Conservation (phyloP, 2,329 filamentous ascomycete genomes). For the Tolypocladium amazonense region DNA sequence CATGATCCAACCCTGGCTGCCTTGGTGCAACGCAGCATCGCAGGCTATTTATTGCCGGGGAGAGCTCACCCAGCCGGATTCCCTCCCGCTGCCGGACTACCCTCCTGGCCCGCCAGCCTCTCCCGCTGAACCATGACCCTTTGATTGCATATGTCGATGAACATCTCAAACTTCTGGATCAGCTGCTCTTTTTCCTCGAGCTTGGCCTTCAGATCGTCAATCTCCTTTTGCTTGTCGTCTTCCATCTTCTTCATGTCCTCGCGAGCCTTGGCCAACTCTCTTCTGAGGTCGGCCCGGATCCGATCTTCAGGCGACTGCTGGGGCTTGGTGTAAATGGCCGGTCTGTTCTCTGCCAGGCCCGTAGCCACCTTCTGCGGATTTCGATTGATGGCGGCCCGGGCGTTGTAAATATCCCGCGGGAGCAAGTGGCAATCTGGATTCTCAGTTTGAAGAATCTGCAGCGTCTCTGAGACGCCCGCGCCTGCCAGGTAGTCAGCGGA, state of each 20-base stretch:
- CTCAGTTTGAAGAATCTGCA: constrained; percentile 53
- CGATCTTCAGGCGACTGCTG: constrained; percentile 52
- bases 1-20: background rate
- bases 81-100: constrained; percentile 12
- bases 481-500: constrained; percentile 27
- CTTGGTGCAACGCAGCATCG: background rate
- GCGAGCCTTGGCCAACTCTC: constrained; percentile 46
- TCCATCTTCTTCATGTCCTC: constrained; percentile 45
- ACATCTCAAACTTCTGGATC: constrained; percentile 56
- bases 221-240: constrained; percentile 45
- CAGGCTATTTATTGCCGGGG: background rate
- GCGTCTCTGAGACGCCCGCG: constrained; percentile 53
- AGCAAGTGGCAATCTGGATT: constrained; percentile 54
- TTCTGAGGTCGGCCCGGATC: constrained; percentile 49
- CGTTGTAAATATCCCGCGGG: constrained; percentile 57
- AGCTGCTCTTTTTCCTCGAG: constrained; percentile 53
- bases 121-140: constrained; percentile 54
- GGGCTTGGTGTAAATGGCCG: constrained; percentile 57
- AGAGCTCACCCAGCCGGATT: constrained; percentile 12
- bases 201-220: constrained; percentile 46
- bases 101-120: constrained; percentile 28
- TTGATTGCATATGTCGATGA: constrained; percentile 59
- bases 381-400: constrained; percentile 54
- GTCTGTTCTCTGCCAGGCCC: constrained; percentile 48
- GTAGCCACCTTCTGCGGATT: constrained; percentile 52